Base-by-base conservation (phyloP, 768 basidiomycete species). In the Boletus eberwhitei region DNA sequence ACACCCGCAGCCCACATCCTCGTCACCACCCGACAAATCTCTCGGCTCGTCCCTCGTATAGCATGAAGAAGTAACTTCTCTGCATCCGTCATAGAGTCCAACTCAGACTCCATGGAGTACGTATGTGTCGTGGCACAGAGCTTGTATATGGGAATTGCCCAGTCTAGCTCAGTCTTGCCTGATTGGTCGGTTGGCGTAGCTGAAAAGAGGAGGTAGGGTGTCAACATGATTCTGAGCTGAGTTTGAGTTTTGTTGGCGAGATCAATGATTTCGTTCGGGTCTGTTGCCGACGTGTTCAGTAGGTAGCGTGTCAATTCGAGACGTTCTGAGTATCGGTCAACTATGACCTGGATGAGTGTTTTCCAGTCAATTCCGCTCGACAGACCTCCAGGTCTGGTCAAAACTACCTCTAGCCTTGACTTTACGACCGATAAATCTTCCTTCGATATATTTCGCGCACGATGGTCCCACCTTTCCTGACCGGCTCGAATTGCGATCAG, bases 11-110 rank as follows among this genome's bases (percentile, higher is more conserved):
- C 76, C 81, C 81, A 82, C 59, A 82, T 72, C 40, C 60, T 67
- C 5, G 78, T 77, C 31, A 76, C 55, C 0, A 75, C 73, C 0
- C 77, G 70, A 52, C 79, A 82, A 24, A 80, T 78, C 58, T 81
- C 79, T 36, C 64, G 69, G 2, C 54, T 72, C 0, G 76, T 78
- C 5, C 64, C 75, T 16, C 64, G 63, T 3, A 75, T 22, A 5
- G 55, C 65, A 7, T 42, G 49, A 3, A 73, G 54, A 29, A 75
- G 58, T 24, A 69, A 29, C 0, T 19, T 46, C 54, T 75, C 73
- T 5, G 69, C 66, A 21, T 51, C n/a, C 0, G 71, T 68, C 56
- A 75, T 54, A 2, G 41, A 19, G 4, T 53, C 47, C 7, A 48
- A 29, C 6, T 54, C 29, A 0, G 46, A 48, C 11, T 53, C 42